phyloP scores from a whole-genome alignment of 2,329 filamentous ascomycete species.

The Gyromitra esculenta region DNA sequence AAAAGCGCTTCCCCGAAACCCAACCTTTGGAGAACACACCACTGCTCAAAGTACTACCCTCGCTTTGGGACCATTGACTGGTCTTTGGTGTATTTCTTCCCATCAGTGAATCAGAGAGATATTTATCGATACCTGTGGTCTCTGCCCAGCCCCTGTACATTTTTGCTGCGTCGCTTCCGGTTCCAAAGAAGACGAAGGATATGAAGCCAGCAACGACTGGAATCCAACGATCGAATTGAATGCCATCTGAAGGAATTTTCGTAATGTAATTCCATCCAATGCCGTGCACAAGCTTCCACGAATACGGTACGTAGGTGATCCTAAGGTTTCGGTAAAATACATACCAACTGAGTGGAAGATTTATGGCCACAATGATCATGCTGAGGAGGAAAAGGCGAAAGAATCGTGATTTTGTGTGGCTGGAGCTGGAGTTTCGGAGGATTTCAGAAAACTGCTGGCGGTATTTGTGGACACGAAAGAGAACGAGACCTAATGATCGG shows the following conservation, averaged over 20 bases:
- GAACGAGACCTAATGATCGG: constrained; percentile 65
- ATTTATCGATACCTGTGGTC: constrained; percentile 46
- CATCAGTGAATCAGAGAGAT: constrained; percentile 44
- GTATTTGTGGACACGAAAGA: constrained; percentile 71
- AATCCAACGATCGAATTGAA: constrained; percentile 69
- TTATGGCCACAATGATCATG: constrained; percentile 63
- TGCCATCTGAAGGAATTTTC: constrained; percentile 63
- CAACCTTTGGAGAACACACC: constrained; percentile 30
- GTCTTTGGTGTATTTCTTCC: constrained; percentile 19
- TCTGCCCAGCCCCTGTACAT: constrained; percentile 65
- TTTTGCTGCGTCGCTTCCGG: constrained; percentile 69
- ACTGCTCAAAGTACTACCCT: constrained; percentile 15
- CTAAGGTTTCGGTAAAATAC: constrained; percentile 64
- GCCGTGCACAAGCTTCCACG: constrained; percentile 67
- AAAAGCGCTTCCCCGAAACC: constrained; percentile 31
- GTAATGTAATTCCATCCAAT: constrained; percentile 65
- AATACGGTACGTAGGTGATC: constrained; percentile 62
- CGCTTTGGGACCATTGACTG: constrained; percentile 28
- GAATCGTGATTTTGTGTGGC: constrained; percentile 70
- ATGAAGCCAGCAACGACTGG: constrained; percentile 67
- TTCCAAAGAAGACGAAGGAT: constrained; percentile 72
- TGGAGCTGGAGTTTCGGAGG: constrained; percentile 64
- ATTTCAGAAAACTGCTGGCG: constrained; percentile 69
- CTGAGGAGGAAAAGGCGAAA: constrained; percentile 70
- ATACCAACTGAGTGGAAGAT: constrained; percentile 67